Conservation (phyloP, 352 stramenopile species). For the Poterioochromonas sp. region DNA sequence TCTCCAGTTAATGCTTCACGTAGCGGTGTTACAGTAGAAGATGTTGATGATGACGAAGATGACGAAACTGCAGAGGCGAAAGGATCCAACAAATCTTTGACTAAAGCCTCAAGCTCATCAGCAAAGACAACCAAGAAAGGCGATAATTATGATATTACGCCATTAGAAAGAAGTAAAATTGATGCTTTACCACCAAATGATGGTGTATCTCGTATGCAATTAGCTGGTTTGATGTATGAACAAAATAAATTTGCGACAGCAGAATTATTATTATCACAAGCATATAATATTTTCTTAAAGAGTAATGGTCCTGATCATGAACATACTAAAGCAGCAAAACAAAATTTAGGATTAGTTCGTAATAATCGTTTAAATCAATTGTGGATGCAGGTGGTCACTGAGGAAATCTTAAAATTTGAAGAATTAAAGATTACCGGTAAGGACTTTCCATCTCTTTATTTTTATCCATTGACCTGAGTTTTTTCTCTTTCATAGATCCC, state of each 20-base stretch:
- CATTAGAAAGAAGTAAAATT: background rate
- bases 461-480: too few relatives aligned
- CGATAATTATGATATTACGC: background rate
- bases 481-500: too few relatives aligned
- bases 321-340: background rate
- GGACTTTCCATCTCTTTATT: too few relatives aligned
- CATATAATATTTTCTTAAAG: background rate
- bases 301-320: background rate
- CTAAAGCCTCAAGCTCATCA: background rate
- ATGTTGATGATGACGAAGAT: background rate
- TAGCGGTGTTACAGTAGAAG: too few relatives aligned
- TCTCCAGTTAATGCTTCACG: too few relatives aligned
- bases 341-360: background rate
- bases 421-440: too few relatives aligned
- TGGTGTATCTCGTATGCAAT: background rate
- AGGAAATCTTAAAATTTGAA: background rate
- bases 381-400: background rate
- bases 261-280: background rate
- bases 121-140: background rate
- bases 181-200: background rate
- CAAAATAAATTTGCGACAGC: background rate
- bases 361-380: conserved; percentile 6
- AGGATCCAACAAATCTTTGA: background rate
- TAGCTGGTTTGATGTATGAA: background rate
- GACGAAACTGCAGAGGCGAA: background rate